Conservation (phyloP, 768 basidiomycete genomes). For the Calvatia gigantea region DNA sequence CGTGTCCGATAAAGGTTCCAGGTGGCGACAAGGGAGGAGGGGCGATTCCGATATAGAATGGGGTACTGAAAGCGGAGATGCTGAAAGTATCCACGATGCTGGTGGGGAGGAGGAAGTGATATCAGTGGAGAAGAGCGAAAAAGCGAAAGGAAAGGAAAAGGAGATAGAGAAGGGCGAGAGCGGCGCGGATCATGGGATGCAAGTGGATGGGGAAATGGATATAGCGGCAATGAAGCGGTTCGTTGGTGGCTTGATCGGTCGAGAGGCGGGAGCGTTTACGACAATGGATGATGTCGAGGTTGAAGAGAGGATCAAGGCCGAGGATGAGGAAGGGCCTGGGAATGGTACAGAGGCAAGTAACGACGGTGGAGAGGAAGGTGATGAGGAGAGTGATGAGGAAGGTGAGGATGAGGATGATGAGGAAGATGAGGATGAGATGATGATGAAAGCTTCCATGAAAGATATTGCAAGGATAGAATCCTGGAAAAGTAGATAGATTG, state of each 20-base stretch:
- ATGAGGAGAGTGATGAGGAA: constrained; percentile 34
- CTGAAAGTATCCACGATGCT: constrained; percentile 17
- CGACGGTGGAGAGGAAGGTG: constrained; percentile 26
- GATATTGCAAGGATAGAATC: too few species aligned
- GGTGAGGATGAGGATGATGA: constrained; percentile 21
- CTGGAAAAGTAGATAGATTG: too few species aligned
- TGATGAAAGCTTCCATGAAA: too few species aligned
- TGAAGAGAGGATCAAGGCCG: constrained; percentile 40
- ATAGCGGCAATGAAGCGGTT: constrained; percentile 51
- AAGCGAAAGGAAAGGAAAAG: constrained; percentile 18
- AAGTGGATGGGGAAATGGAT: constrained; percentile 52
- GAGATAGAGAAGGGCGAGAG: constrained; percentile 16
- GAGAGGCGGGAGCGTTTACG: constrained; percentile 39
- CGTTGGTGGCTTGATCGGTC: constrained; percentile 42
- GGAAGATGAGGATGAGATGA: neutral
- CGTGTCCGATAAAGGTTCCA: constrained; percentile 33
- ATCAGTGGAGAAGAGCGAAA: constrained; percentile 16
- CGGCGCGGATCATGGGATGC: constrained; percentile 49
- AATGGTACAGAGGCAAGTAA: constrained; percentile 22
- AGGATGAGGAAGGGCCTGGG: constrained; percentile 43
- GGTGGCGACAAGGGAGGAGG: constrained; percentile 47
- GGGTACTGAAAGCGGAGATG: constrained; percentile 44
- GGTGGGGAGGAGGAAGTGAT: constrained; percentile 32
- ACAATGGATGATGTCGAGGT: constrained; percentile 72
- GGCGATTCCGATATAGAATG: constrained; percentile 71